A percentile compares a stretch with the other conserved stretches of the same genome.
These are phyloP conservation scores for Sesbania bispinosa DNA, from an alignment of 306 rosid species.

Conservation along the genomic window DNA sequence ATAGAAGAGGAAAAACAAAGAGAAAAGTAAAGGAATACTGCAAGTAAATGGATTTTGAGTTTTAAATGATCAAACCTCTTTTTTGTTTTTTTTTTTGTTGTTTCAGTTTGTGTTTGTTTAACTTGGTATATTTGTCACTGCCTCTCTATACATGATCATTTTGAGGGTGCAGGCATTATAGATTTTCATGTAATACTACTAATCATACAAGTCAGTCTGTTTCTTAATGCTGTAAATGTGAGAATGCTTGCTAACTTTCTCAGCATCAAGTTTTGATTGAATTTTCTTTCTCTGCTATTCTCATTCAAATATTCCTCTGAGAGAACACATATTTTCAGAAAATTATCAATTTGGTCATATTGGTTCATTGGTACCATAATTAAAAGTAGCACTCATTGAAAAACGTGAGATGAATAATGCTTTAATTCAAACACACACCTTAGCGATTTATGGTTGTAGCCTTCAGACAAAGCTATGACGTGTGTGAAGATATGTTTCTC, in stretches of 20 bases:
- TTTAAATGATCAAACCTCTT: conserved; percentile 21
- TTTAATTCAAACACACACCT: background rate
- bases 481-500: background rate
- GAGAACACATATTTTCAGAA: background rate
- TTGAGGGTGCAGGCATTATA: conserved; percentile 30
- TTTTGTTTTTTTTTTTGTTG: conserved; percentile 24
- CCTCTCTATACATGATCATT: conserved; percentile 29
- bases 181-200: conserved; percentile 27
- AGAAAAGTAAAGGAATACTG: conserved; percentile 20
- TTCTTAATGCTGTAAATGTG: conserved; percentile 52
- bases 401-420: background rate
- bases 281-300: conserved; percentile 6
- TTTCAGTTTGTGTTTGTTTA: conserved; percentile 35
- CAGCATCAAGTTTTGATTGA: conserved; percentile 34
- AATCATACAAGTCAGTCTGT: conserved; percentile 35
- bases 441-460: conserved; percentile 4
- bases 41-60: conserved; percentile 45
- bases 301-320: conserved; percentile 4
- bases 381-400: background rate
- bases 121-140: conserved; percentile 25
- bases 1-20: conserved; percentile 15
- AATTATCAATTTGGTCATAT: background rate
- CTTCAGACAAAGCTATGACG: conserved; percentile 7
- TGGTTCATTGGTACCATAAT: background rate
- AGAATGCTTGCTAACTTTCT: conserved; percentile 38